These are phyloP conservation scores for Lepraria neglecta DNA, from an alignment of 495 filamentous ascomycete genomes.

Conservation along the genomic window DNA sequence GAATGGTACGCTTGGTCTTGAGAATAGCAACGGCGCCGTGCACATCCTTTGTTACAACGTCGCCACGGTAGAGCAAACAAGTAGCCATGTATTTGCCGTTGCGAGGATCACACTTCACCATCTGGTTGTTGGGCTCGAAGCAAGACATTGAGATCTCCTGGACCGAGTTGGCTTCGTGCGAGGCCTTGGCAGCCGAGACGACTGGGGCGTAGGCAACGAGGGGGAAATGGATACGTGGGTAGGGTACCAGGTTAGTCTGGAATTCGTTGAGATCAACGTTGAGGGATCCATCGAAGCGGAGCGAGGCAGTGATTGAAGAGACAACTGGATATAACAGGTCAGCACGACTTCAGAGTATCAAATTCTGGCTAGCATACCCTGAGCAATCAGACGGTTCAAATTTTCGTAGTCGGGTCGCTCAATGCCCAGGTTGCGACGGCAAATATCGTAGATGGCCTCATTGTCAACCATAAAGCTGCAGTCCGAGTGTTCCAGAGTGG, in stretches of 20 bases:
- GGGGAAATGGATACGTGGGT: conserved; percentile 98
- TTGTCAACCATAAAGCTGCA: conserved; percentile 99
- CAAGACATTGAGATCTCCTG: conserved; percentile 60
- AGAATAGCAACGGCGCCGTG: conserved; percentile 85
- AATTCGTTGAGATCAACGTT: conserved; percentile 99
- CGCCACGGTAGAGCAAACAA: conserved; percentile 94
- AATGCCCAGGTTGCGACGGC: conserved; percentile 91
- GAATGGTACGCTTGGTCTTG: conserved; percentile 98
- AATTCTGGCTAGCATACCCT: conserved; percentile 50
- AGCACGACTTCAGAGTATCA: not conserved
- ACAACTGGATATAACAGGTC: conserved; percentile 53
- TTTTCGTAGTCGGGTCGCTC: conserved; percentile 97
- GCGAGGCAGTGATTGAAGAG: conserved; percentile 95
- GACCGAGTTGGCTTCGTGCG: conserved; percentile 79
- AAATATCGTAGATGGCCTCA: conserved; percentile 99
- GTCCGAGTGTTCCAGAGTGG: conserved; percentile 97
- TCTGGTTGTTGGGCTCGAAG: conserved; percentile 84
- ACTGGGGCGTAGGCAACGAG: conserved; percentile 94
- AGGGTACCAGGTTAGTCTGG: conserved; percentile 98
- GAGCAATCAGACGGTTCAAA: conserved; percentile 96
- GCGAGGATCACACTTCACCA: conserved; percentile 98
- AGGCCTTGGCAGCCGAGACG: conserved; percentile 85
- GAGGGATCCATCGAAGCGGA: conserved; percentile 96
- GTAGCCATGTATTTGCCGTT: conserved; percentile 99
- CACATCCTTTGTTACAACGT: conserved; percentile 93